Conservation (phyloP, 2,329 filamentous ascomycete species). For the Pestalotiopsis sp. region DNA sequence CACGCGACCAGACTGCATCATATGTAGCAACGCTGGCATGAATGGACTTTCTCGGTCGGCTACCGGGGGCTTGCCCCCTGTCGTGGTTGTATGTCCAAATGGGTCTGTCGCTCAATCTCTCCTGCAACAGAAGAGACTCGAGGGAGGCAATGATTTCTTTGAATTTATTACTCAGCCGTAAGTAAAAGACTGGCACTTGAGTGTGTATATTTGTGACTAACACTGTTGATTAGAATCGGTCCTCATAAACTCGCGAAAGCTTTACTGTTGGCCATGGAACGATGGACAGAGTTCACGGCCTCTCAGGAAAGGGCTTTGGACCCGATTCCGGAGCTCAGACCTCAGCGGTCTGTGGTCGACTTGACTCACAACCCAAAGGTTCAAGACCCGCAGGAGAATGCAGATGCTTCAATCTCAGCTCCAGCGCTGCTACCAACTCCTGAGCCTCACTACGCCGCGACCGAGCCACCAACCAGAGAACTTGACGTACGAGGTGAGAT, state of each 20-base stretch:
- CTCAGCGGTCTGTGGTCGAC: background rate
- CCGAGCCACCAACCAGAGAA: no score
- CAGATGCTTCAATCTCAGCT: background rate
- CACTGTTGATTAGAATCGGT: constrained; percentile 29
- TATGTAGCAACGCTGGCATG: constrained; percentile 24
- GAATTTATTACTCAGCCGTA: constrained; percentile 43
- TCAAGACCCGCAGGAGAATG: background rate
- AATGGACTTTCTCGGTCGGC: constrained; percentile 17
- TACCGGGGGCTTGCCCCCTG: constrained; percentile 22
- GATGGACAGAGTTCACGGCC: background rate
- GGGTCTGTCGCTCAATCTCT: constrained; percentile 31
- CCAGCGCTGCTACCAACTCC: background rate
- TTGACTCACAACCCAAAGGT: background rate
- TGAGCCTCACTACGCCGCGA: background rate
- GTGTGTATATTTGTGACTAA: background rate
- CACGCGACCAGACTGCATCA: constrained; percentile 24
- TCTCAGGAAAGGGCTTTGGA: background rate
- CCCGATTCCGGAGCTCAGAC: constrained; percentile 15
- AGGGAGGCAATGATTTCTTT: constrained; percentile 23
- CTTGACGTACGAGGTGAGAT: no score
- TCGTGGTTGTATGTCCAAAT: constrained; percentile 37
- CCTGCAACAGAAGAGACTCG: background rate
- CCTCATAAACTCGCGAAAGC: constrained; percentile 40
- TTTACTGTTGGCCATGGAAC: constrained; percentile 18
- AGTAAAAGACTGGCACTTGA: constrained; percentile 17